Evolutionary conservation across 176 grass and related monocot species (phyloP), one percentile per base, ranked within the genome.

Genomic region (Lolium perenne): DNA sequence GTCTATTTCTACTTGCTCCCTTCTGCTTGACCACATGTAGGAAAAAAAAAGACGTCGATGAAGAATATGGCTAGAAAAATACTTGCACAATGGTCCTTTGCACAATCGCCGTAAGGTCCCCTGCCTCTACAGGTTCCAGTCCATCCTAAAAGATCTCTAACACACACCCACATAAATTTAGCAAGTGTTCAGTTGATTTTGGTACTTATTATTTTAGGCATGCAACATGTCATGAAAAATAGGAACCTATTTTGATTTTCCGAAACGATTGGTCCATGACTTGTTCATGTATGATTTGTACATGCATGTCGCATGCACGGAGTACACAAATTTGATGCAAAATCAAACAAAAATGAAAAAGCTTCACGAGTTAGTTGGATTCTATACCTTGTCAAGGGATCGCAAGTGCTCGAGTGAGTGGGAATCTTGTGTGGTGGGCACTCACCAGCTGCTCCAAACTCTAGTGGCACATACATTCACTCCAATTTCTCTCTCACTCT

Each of bases 391-490:
- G 26, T 23, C 72, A 75, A 75, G 72, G 72, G 72, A 51, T 75
- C 72, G 25, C 63, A 66, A 66, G 72, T 29, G 47, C 29, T 23
- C 2, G 73, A 32, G 23, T 76, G 73, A 76, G 73, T 76, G 73
- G 73, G 73, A 55, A 76, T 76, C 25, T 66, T 54, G 73, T 10
- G 73, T 55, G 73, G 63, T 76, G 49, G 73, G 48, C 72, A 76
- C 72, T 32, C 72, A 76, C 16, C 17, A 21, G 38, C 69, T 46
- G 35, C 68, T 47, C 69, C 41, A 72, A 47, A 14, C 35, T 66
- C 7, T 76, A 55, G 73, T 76, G 73, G 4, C 49, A 32, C 72
- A 49, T 76, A 35, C 73, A 32, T 55, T 76, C 73, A 76, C 47
- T 76, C 49, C 49, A 20, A 55, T 76, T 55, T 29, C 26, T 35